Conservation (phyloP, 1,139 yeast genomes). For the Debaryomycetaceae sp. region DNA sequence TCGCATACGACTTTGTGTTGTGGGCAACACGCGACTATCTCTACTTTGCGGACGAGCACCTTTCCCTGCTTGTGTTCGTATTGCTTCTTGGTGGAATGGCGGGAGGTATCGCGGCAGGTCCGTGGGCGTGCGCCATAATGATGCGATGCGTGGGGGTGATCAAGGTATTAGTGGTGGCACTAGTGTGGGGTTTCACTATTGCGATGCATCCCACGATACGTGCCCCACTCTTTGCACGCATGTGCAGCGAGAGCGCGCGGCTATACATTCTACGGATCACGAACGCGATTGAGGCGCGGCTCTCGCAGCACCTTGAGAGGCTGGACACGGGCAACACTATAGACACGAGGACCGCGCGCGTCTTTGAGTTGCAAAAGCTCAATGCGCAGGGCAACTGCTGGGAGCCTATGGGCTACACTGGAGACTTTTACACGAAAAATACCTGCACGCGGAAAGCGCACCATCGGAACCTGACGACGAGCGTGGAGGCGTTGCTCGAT, state of each 20-base stretch:
- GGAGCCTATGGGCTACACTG: constrained; percentile 47
- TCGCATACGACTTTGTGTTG: constrained; percentile 47
- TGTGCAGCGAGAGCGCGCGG: constrained; percentile 54
- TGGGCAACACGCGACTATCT: constrained; percentile 46
- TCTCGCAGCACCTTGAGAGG: constrained; percentile 15
- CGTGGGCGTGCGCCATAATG: constrained; percentile 10
- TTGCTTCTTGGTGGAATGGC: constrained; percentile 14
- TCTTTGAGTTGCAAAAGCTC: constrained; percentile 60
- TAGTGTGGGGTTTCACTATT: constrained; percentile 42
- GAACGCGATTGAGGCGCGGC: constrained; percentile 33
- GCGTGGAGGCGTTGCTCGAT: not conserved
- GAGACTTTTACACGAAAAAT: constrained; percentile 40
- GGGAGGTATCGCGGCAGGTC: constrained; percentile 17
- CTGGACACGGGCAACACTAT: not conserved
- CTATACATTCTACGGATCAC: constrained; percentile 34
- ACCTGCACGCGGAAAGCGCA: constrained; percentile 15
- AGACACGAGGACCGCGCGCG: constrained; percentile 40
- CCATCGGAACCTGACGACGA: not conserved
- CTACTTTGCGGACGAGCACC: constrained; percentile 53
- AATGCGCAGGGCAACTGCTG: constrained; percentile 44
- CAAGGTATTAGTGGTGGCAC: constrained; percentile 23
- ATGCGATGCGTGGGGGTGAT: constrained; percentile 19
- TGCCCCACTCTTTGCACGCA: constrained; percentile 28
- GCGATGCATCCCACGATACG: constrained; percentile 47
- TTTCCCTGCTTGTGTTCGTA: constrained; percentile 46